Conservation (phyloP, 2,329 filamentous ascomycete species). For the Claviceps africana region DNA sequence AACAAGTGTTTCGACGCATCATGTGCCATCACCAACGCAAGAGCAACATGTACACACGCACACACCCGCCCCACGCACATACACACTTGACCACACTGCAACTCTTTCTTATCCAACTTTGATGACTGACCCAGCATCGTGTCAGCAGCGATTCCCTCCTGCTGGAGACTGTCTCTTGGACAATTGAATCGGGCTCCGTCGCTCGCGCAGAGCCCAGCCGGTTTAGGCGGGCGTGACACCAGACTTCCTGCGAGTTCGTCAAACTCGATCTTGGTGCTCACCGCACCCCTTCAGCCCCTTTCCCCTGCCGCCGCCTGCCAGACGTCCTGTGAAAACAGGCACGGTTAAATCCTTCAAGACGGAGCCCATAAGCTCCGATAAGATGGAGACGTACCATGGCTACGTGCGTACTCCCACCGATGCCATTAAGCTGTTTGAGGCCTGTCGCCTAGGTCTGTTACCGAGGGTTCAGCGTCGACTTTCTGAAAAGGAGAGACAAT, state of each 20-base stretch:
- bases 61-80: background rate
- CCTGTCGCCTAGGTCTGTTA: constrained; percentile 75
- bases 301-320: background rate
- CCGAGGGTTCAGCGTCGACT: constrained; percentile 84
- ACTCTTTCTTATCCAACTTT: background rate
- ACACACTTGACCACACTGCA: too few relatives aligned
- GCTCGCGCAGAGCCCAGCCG: too few relatives aligned
- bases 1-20: background rate
- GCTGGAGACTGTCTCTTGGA: background rate
- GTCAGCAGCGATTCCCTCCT: background rate
- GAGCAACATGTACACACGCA: background rate
- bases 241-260: background rate
- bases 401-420: constrained; percentile 91
- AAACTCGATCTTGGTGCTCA: background rate
- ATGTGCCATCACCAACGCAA: background rate
- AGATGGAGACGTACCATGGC: constrained; percentile 94
- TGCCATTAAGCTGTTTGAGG: constrained; percentile 97
- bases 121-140: background rate
- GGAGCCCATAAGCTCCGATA: constrained; percentile 14
- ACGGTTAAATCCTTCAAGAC: constrained; percentile 9
- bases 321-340: constrained; percentile 10
- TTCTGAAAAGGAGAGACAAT: constrained; percentile 93
- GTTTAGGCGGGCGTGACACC: background rate
- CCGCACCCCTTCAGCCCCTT: background rate
- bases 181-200: background rate